Evolutionary conservation across 495 filamentous ascomycete species (phyloP), one percentile per base, ranked within the genome.

Genomic region (Penicillium cataractarum): DNA sequence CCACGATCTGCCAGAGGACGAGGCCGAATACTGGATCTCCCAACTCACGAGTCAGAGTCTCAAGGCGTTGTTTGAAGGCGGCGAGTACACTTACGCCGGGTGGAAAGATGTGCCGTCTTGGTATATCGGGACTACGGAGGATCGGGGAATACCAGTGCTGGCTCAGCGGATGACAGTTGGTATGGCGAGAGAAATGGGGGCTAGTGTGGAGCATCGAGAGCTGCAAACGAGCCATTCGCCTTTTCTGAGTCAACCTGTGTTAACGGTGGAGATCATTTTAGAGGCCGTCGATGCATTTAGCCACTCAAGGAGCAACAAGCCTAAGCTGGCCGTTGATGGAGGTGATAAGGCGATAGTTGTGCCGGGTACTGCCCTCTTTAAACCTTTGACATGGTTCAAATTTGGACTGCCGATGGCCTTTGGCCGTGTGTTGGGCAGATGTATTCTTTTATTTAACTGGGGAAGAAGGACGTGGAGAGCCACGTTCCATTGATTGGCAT

Each of bases 81-180:
- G 68, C 1, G 74, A 76, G 46, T 37, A 68, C 44, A 52, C 65
- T 0, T 76, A 76, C 57, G 65, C 70, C n/a, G 74, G 72, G 0
- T 76, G 74, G 72, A 19, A 53, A 53, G 74, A 74, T 49, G 69
- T 73, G 29, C 71, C 69, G 4, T 35, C 50, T 9, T 76, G 72
- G 66, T 79, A 78, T 68, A 62, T 77, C 22, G 68, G 66, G 0
- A 78, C 74, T 21, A 42, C 60, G 13, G 65, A 76, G 49, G 76
- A 80, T 61, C 56, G 62, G 6, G 69, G 70, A 0, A 35, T 79
- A 33, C 76, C 78, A 4, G 69, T 72, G 9, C 27, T 71, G 32
- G 68, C 61, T 58, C 78, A 79, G 58, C 73, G 76, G 24, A 67
- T 71, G 60, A 12, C 52, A 29, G 57, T 78, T 21, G 71, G 66